Evolutionary conservation across 176 grass and related monocot genomes (phyloP).

Genomic region (Carex cristatella): DNA sequence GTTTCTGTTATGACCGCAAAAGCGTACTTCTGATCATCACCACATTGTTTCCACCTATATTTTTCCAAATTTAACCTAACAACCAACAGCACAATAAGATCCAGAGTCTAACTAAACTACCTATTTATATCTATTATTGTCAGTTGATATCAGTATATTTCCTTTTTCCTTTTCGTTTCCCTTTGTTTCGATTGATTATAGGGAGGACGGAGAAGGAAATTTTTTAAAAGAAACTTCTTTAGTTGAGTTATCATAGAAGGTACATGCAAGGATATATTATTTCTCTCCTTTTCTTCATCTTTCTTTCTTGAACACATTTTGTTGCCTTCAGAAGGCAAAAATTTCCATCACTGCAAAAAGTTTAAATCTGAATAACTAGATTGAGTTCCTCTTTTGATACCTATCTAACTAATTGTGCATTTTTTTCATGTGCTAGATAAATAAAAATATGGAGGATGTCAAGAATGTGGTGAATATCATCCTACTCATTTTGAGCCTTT

Average conservation of each 20-base stretch:
- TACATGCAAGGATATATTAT: not conserved
- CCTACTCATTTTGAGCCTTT: not conserved
- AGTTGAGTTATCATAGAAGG: not conserved
- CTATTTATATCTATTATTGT: conserved; percentile 13
- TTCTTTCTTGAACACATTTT: not conserved
- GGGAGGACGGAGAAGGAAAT: not conserved
- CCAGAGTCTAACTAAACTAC: not conserved
- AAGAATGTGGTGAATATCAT: not conserved
- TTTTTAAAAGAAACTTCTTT: not conserved
- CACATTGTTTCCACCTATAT: not conserved
- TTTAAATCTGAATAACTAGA: not conserved
- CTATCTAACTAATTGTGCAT: not conserved
- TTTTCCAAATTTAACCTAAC: conserved; percentile 23
- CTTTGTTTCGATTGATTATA: not conserved
- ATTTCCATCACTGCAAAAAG: not conserved
- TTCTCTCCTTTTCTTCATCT: not conserved
- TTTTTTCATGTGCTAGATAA: conserved; percentile 9
- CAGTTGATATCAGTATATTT: not conserved
- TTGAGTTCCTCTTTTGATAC: not conserved
- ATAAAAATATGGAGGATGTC: not conserved
- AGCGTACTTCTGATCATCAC: not conserved
- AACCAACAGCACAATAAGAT: not conserved
- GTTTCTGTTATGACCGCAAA: not conserved
- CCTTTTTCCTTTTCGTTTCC: not conserved
- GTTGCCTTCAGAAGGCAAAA: not conserved